Percentiles rank a stretch among this genome's conserved stretches.
phyloP scores from a whole-genome alignment of 2,329 filamentous ascomycete species.

The Plenodomus biglobosus region DNA sequence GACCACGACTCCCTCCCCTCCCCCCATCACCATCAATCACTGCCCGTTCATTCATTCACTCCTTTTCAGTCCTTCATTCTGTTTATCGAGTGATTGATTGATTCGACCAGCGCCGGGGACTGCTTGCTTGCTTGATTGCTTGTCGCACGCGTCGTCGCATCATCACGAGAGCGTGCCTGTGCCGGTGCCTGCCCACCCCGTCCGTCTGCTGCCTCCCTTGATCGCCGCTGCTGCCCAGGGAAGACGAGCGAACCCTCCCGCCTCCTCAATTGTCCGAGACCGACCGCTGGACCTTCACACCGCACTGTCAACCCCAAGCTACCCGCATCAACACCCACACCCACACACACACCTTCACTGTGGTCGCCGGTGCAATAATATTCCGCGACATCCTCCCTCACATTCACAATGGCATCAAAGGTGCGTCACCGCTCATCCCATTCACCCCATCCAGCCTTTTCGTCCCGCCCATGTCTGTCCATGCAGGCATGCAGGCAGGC shows the following conservation, averaged over 20 bases:
- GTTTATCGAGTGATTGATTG: no score
- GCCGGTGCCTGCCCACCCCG: not conserved
- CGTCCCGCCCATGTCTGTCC: no score
- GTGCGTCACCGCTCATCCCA: conserved; percentile 19
- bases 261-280: conserved; percentile 6
- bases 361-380: not conserved
- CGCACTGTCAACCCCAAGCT: conserved; percentile 7
- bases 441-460: not conserved
- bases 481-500: no score
- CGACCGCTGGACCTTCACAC: not conserved
- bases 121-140: no score
- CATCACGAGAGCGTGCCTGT: no score
- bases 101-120: no score
- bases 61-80: no score
- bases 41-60: no score
- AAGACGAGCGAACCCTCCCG: conserved; percentile 3
- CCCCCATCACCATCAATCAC: no score
- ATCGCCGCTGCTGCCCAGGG: not conserved
- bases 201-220: not conserved
- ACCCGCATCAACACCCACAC: not conserved
- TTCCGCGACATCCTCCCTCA: conserved; percentile 10
- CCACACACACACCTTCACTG: not conserved
- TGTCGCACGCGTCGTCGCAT: no score
- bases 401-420: conserved; percentile 44
- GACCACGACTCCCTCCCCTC: no score